phyloP scores from a whole-genome alignment of 768 basidiomycete species.

The Multifurca ochricompacta region DNA sequence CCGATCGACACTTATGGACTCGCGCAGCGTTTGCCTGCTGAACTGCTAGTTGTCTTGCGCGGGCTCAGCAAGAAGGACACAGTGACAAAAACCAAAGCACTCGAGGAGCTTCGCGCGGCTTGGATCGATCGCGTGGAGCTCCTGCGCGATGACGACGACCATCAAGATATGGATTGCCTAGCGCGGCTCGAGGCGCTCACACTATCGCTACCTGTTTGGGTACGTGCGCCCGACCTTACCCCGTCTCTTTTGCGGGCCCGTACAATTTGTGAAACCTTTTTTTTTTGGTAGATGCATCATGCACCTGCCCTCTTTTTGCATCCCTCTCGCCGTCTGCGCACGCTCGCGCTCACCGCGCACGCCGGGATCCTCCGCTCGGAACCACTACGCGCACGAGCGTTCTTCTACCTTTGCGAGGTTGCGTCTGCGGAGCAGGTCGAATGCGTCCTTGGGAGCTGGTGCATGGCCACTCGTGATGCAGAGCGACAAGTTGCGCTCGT shows the following conservation, averaged over 20 bases:
- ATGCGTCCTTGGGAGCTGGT: constrained; percentile 65
- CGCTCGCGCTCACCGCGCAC: constrained; percentile 55
- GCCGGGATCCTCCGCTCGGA: constrained; percentile 53
- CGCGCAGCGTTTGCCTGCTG: constrained; percentile 64
- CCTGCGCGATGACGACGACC: background rate
- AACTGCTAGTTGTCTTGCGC: constrained; percentile 74
- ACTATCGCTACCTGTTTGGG: constrained; percentile 86
- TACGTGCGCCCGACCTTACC: constrained; percentile 34
- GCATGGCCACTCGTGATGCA: constrained; percentile 58
- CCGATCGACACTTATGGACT: constrained; percentile 82
- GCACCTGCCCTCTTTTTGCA: constrained; percentile 75
- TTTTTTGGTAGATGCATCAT: constrained; percentile 62
- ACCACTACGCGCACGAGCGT: constrained; percentile 38
- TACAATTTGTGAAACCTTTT: background rate
- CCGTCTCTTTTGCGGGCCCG: background rate
- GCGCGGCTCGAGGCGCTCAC: constrained; percentile 34
- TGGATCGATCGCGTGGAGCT: constrained; percentile 53
- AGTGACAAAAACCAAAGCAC: constrained; percentile 72
- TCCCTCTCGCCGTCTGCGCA: constrained; percentile 66
- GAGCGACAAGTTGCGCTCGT: constrained; percentile 51
- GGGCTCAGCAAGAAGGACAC: constrained; percentile 84
- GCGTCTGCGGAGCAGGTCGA: constrained; percentile 45
- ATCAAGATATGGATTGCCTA: constrained; percentile 36
- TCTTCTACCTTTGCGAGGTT: constrained; percentile 43
- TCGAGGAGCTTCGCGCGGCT: constrained; percentile 69